Base-by-base conservation (phyloP, 306 rosid genomes). In the Chamaecrista fasciculata region DNA sequence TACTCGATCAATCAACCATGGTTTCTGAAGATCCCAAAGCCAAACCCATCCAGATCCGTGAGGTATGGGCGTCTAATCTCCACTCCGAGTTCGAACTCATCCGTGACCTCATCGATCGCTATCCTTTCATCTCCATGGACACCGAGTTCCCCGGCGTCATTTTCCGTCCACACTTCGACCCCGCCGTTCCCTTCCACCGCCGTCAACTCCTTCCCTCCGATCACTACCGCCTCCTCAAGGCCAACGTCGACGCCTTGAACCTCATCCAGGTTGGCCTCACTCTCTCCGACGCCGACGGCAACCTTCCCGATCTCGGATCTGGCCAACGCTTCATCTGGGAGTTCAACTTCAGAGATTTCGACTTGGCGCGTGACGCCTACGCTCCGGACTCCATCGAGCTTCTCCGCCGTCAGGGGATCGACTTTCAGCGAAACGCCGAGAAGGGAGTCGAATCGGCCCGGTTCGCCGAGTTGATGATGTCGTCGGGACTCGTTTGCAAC, bases 231-330 rank as follows among this genome's bases (percentile, higher is more conserved):
- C 18, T 90, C 20, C 71, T 90, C 37, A 87, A 86, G 24, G 40
- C 86, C 34, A 87, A 87, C 82, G 97, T 87, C 0, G 97, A 87
- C 66, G 86, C 79, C 7, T 83, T 90, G 70, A 85, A 70, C 21
- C 91, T 90, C 47, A 82, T 90, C 72, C 92, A 90, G 64, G 79
- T 90, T 2, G 92, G 97, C 0, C 88, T 90, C 50, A 90, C 91
- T 1, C 86, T 90, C 65, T 56, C 95, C 26, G 95, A 90, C 58
- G 49, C 71, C 2, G 33, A 40, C 44, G 92, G 88, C 0, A 86
- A 86, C 76, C 90, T 91, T 6, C 95, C 97, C 1, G 83, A 76
- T n/a, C 89, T 86, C 16, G 88, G 77, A 4, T 9, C 70, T 1
- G 48, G 29, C 0, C 26, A 57, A n/a, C 46, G 66, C 2, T 85